Conservation (phyloP, 768 basidiomycete species). For the Leccinum incarnatum region DNA sequence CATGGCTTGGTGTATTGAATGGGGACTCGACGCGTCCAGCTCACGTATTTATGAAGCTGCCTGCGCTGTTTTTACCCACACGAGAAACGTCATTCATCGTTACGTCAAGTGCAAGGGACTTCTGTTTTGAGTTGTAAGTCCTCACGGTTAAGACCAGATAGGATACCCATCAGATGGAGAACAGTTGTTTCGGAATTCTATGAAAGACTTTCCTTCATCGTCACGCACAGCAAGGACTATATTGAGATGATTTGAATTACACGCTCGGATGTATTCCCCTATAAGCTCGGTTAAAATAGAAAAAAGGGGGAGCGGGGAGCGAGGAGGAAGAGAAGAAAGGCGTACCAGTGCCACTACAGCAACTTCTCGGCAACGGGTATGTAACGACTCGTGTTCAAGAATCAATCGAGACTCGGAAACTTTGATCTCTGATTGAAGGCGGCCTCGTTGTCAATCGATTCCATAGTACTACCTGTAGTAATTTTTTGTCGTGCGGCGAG, state of each 20-base stretch:
- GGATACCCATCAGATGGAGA: neutral
- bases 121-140: neutral
- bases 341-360: too few relatives aligned
- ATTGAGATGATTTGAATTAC: neutral
- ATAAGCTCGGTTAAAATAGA: neutral
- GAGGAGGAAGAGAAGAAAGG: too few relatives aligned
- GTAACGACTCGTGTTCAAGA: too few relatives aligned
- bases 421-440: too few relatives aligned
- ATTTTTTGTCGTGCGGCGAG: too few relatives aligned
- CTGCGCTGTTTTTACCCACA: neutral
- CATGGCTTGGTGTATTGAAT: conserved; percentile 3
- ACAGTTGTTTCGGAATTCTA: neutral
- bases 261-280: neutral
- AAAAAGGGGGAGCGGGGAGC: too few relatives aligned
- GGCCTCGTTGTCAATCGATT: too few relatives aligned
- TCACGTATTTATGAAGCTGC: conserved; percentile 11
- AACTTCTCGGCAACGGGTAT: neutral
- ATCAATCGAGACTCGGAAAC: too few relatives aligned
- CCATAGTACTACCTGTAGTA: too few relatives aligned
- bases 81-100: neutral
- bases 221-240: conserved; percentile 13
- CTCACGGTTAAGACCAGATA: neutral
- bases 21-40: neutral
- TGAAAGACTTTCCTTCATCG: neutral
- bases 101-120: neutral